Conservation (phyloP, 2,329 filamentous ascomycete genomes). For the Emmonsiellopsis sp. region DNA sequence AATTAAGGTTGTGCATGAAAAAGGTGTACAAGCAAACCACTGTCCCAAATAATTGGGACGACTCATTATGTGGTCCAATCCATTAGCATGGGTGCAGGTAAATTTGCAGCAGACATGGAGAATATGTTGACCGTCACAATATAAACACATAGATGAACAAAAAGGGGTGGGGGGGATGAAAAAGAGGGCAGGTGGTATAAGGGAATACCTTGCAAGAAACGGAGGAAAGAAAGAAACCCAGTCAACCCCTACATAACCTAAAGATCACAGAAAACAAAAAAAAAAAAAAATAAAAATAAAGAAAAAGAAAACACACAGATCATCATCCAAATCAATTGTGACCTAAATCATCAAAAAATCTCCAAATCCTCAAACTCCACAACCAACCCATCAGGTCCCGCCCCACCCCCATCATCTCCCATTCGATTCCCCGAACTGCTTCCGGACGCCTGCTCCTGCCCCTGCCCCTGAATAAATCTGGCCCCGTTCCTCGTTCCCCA, state of each 20-base stretch:
- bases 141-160: neutral
- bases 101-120: no score
- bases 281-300: slow-evolving; percentile 1
- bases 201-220: neutral
- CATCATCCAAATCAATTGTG: neutral
- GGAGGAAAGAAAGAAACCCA: neutral
- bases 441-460: slow-evolving; percentile 6
- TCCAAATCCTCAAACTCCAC: slow-evolving; percentile 44
- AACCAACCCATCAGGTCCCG: slow-evolving; percentile 29
- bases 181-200: slow-evolving; percentile 10
- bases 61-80: no score
- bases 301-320: slow-evolving; percentile 2
- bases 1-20: no score
- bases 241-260: neutral
- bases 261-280: neutral
- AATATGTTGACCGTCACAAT: no score
- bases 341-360: slow-evolving; percentile 28
- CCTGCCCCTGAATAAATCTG: slow-evolving; percentile 13
- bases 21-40: no score
- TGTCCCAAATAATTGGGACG: no score
- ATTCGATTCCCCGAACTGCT: neutral
- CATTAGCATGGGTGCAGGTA: no score
- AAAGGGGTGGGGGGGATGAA: neutral
- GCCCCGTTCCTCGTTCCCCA: slow-evolving; percentile 29
- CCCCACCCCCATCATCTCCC: slow-evolving; percentile 10